Evolutionary conservation across 805 yeast genomes (phyloP), one percentile per base, ranked within the genome.

Genomic region (Diddensiella transvaalensis): DNA sequence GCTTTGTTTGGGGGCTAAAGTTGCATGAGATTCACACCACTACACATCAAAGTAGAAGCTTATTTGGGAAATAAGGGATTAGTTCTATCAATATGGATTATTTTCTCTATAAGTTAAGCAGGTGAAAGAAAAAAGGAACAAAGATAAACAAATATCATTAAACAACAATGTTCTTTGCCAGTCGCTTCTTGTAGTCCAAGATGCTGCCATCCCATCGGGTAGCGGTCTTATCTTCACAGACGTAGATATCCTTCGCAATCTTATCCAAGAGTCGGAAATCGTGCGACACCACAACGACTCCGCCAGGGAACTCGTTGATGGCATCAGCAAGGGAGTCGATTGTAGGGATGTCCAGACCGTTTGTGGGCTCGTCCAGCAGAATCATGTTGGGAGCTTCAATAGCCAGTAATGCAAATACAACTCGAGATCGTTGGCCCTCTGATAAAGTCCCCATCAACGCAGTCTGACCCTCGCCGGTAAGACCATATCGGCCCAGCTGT

Each of bases 381-480:
- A 93, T 76, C 70, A 93, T 87, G 73, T 93, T 93, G 64, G 99
- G 99, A 55, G 86, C 75, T 74, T 93, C 97, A 59, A 93, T 77
- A 44, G 99, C 99, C 64, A 93, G 79, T 59, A 93, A 76, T 8
- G 98, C 98, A 66, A 93, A 93, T 49, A 93, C 99, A 59, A 93
- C 99, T 74, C 99, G 85, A 57, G 98, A 91, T 76, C 98, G 86
- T 79, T 93, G 99, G 71, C 99, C 99, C 78, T 93, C 99, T 17
- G 97, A 90, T 57, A 93, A 73, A 15, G 99, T 93, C 60, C 96
- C 98, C 98, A 93, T 93, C 68, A 88, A 90, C 39, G 96, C 87
- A 49, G 98, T 93, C 77, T 93, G 99, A 55, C 91, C 95, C 74
- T 93, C 98, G 74, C 99, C 99, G 55, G 98, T 91, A 64, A 93